Percentiles rank a stretch among this genome's conserved stretches.
Conservation (phyloP, 768 basidiomycete genomes). For the Termitomyces bulborhizus region DNA sequence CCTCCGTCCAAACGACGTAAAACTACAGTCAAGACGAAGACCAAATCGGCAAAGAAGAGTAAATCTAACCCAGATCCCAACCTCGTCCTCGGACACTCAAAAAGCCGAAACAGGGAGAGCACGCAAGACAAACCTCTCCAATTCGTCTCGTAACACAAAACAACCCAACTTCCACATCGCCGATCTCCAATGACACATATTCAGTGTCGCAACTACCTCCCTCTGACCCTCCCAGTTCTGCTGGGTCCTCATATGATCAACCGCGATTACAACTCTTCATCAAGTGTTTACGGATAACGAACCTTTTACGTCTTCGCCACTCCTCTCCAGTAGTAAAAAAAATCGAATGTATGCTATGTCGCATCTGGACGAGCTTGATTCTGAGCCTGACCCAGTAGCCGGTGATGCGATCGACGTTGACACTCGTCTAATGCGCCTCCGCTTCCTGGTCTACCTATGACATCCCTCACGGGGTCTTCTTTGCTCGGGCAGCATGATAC, state of each 20-base stretch:
- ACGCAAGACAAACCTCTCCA: conserved; percentile 2
- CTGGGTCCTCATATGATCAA: conserved; percentile 15
- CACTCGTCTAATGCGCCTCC: conserved; percentile 11
- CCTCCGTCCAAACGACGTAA: conserved; percentile 21
- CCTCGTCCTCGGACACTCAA: conserved; percentile 7
- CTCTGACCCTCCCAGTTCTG: conserved; percentile 28
- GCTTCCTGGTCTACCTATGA: conserved; percentile 26
- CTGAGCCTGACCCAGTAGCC: conserved; percentile 8
- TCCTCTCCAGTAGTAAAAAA: conserved; percentile 9
- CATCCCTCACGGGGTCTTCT: conserved; percentile 44
- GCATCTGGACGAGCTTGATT: conserved; percentile 24
- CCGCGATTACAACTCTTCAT: conserved; percentile 30
- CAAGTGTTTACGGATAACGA: conserved; percentile 13
- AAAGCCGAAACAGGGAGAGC: not conserved
- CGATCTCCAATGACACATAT: conserved; percentile 11
- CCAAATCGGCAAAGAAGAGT: conserved; percentile 15
- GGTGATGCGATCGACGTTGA: conserved; percentile 1
- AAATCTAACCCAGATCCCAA: conserved; percentile 7
- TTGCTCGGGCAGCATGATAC: conserved; percentile 10
- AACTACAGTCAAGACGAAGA: conserved; percentile 17
- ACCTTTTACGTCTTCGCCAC: conserved; percentile 28
- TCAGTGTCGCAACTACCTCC: conserved; percentile 23
- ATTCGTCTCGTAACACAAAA: conserved; percentile 1
- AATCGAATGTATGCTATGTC: conserved; percentile 13
- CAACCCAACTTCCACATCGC: conserved; percentile 13